phyloP scores from a whole-genome alignment of 1,139 yeast species.

The Geotrichum candidum region DNA sequence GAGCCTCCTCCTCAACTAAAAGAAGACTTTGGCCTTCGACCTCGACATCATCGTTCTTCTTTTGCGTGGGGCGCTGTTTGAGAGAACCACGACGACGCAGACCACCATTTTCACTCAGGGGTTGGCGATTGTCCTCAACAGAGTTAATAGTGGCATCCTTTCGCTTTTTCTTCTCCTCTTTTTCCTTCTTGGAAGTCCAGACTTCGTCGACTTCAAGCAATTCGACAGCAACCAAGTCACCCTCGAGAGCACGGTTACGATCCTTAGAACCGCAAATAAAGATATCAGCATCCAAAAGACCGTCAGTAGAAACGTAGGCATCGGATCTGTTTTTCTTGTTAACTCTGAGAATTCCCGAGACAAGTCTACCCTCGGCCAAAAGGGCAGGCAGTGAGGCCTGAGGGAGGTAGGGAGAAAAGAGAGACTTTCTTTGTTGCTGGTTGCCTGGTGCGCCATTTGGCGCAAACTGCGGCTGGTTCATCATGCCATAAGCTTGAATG shows the following conservation, averaged over 20 bases:
- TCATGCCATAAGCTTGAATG: constrained; percentile 30
- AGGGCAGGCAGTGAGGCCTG: constrained; percentile 88
- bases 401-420: constrained; percentile 93
- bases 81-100: constrained; percentile 83
- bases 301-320: constrained; percentile 96
- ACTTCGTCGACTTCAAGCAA: constrained; percentile 92
- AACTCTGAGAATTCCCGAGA: constrained; percentile 86
- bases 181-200: constrained; percentile 93
- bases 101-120: constrained; percentile 38
- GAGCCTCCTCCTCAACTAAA: constrained; percentile 91
- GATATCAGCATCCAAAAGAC: constrained; percentile 89
- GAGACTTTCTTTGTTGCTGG: constrained; percentile 59
- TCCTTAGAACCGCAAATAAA: constrained; percentile 98
- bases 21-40: constrained; percentile 94
- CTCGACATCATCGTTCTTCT: constrained; percentile 96
- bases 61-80: constrained; percentile 95
- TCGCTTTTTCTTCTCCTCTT: constrained; percentile 93
- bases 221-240: constrained; percentile 94
- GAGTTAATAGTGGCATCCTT: constrained; percentile 46
- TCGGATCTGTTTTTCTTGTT: constrained; percentile 94
- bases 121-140: constrained; percentile 33
- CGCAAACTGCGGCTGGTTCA: constrained; percentile 17
- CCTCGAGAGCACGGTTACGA: constrained; percentile 94
- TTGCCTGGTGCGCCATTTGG: constrained; percentile 30
- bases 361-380: constrained; percentile 83